Evolutionary conservation across 176 grass and related monocot genomes (phyloP), one percentile per base, ranked within the genome.

Genomic region (Alloteropsis semialata): DNA sequence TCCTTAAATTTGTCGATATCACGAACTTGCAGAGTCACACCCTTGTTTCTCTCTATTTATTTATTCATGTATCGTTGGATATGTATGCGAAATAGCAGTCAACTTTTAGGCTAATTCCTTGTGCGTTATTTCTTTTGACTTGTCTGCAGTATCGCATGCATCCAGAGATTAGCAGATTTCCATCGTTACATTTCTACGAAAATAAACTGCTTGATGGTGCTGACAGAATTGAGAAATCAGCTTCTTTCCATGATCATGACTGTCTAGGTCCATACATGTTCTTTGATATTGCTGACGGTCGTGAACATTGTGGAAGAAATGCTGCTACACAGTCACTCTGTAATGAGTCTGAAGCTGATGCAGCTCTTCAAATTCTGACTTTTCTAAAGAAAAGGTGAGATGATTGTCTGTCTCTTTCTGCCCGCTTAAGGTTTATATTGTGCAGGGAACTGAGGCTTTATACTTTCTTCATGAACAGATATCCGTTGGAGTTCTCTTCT

Each of bases 231-330:
- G 84, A 88, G 12, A 98, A 90, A 84, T 91, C 88, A 79, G 92
- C 91, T 57, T 74, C 82, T 46, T 98, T 95, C 81, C 90, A 98
- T 81, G 77, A 88, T 49, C 91, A 91, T 67, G 25, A 76, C 72
- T 94, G 49, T 83, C 90, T 95, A 81, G 84, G 92, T 69, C 91
- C 96, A 70, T 98, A 98, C 79, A 98, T 93, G 96, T 98, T 98
- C 75, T 98, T 95, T 79, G 96, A 98, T 84, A 72, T 98, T 86
- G 78, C 61, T 83, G 92, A 98, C 29, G 96, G 96, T 42, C 88
- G 80, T 70, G 96, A 98, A 67, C 68, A 84, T 42, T 61, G 78
- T 76, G 86, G 95, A 57, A 92, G 84, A 79, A 92, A 89, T 77
- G 79, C 88, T 82, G 87, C 84, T 76, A 88, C 89, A 77, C 92